These are phyloP conservation scores for Hypomyces perniciosus DNA, from an alignment of 2,329 filamentous ascomycete genomes.

Conservation along the genomic window DNA sequence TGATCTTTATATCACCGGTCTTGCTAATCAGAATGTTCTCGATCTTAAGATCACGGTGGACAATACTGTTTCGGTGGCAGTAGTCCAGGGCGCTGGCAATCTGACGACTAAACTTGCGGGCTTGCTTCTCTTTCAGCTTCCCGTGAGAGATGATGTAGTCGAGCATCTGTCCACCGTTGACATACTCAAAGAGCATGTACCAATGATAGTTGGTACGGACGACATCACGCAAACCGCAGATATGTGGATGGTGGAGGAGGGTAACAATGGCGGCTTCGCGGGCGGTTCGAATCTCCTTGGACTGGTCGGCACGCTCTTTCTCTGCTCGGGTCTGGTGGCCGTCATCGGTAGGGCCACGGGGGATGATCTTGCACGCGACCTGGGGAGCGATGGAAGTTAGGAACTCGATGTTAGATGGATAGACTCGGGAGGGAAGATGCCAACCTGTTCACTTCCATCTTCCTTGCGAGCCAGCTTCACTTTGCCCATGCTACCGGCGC, in stretches of 20 bases:
- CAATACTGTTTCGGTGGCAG: conserved; percentile 96
- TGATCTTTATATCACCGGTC: conserved; percentile 98
- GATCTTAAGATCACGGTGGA: conserved; percentile 95
- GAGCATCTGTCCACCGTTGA: conserved; percentile 98
- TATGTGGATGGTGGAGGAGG: conserved; percentile 88
- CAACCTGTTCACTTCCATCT: conserved; percentile 84
- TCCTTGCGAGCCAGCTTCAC: conserved; percentile 91
- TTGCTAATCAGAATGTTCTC: conserved; percentile 99
- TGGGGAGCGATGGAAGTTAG: conserved; percentile 28
- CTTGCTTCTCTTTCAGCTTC: conserved; percentile 95
- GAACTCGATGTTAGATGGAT: conserved; percentile 9
- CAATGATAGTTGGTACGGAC: conserved; percentile 96
- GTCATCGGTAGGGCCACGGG: conserved; percentile 82
- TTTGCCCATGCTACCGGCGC: conserved; percentile 97
- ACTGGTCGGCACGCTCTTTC: conserved; percentile 86
- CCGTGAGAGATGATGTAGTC: conserved; percentile 99
- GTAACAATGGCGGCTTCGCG: conserved; percentile 95
- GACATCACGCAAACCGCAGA: conserved; percentile 92
- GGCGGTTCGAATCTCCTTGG: conserved; percentile 91
- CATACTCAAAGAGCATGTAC: conserved; percentile 99
- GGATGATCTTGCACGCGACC: conserved; percentile 97
- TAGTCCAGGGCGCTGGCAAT: conserved; percentile 96
- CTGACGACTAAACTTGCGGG: conserved; percentile 93
- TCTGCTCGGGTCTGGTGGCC: conserved; percentile 65
- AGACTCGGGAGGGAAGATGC: conserved; percentile 17